A percentile compares a stretch with the other conserved stretches of the same genome.
These are phyloP conservation scores for Neurospora sp. DNA, from an alignment of 495 filamentous ascomycete species.

Conservation along the genomic window DNA sequence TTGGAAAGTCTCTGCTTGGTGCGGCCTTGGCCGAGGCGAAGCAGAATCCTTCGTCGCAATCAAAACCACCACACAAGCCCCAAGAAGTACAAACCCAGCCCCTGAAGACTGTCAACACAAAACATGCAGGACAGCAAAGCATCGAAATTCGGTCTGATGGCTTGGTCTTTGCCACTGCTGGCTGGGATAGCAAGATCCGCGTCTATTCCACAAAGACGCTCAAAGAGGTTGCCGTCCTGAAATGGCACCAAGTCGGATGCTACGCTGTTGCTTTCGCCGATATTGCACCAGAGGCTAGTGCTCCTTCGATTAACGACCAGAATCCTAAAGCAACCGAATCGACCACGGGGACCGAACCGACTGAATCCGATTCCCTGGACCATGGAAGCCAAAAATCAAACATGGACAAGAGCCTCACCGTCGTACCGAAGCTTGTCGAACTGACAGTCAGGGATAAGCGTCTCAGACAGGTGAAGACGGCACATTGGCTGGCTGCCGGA, in stretches of 20 bases:
- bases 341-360: background rate
- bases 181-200: slow-evolving; percentile 76
- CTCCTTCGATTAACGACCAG: background rate
- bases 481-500: slow-evolving; percentile 85
- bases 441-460: slow-evolving; percentile 53
- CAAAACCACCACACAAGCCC: slow-evolving; percentile 13
- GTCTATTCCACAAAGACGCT: slow-evolving; percentile 75
- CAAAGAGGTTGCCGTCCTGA: slow-evolving; percentile 85
- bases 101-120: slow-evolving; percentile 57
- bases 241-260: slow-evolving; percentile 88
- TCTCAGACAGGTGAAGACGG: slow-evolving; percentile 51
- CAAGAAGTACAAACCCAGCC: slow-evolving; percentile 26
- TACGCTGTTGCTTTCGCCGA: slow-evolving; percentile 76
- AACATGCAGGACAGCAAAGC: slow-evolving; percentile 82
- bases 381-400: background rate
- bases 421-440: slow-evolving; percentile 20
- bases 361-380: background rate
- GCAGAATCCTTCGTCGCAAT: slow-evolving; percentile 8
- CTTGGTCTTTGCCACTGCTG: slow-evolving; percentile 79
- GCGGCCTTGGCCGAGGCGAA: slow-evolving; percentile 10
- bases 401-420: background rate
- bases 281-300: slow-evolving; percentile 14
- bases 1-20: slow-evolving; percentile 18
- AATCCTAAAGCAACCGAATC: background rate
- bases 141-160: slow-evolving; percentile 70